Evolutionary conservation across 208 protist genomes (phyloP), one percentile per base, ranked within the genome.

Genomic region (Trypanosomatidae sp.): DNA sequence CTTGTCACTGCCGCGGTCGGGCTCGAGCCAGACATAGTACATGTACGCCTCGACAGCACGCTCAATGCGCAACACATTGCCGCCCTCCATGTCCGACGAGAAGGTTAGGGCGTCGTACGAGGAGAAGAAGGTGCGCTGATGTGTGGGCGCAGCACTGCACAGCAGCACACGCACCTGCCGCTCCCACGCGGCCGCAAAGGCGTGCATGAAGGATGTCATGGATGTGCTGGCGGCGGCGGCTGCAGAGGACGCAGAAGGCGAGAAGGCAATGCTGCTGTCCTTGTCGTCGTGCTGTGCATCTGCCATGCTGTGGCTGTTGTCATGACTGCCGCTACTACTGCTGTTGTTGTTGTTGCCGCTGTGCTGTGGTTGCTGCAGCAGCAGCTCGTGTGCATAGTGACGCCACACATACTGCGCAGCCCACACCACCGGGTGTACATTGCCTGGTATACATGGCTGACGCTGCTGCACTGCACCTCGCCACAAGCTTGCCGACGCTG

Each of bases 61-160:
- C 60, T 92, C 77, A n/a, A 89, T 76, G n/a, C 78, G 69, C 26
- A 58, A 54, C 23, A 92, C 49, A 42, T 92, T 92, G 11, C 84
- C 84, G 7, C 67, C 65, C 27, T 92, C 79, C 27, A 66, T 68
- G 48, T 87, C 76, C 8, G 77, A 88, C 15, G 54, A 75, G 33
- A 92, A 71, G 2, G 64, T 22, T 27, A 88, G 53, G 19, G 53
- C 64, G 25, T 81, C 63, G 13, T 71, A 66, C 1, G 30, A 48
- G 43, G 49, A 69, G 18, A 37, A 26, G 49, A 88, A 88, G n/a
- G 66, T 10, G 33, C 61, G 60, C 55, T 92, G 79, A 39, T 86
- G 83, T 5, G 55, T 50, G 26, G 79, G 71, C 1, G 72, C 53
- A 1, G 77, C 56, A 19, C 63, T 78, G 37, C 62, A 60, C 22